A percentile compares a stretch with the other conserved stretches of the same genome.
These are phyloP conservation scores for Toxicodendron radicans DNA, from an alignment of 345 rosid genomes.

Conservation along the genomic window DNA sequence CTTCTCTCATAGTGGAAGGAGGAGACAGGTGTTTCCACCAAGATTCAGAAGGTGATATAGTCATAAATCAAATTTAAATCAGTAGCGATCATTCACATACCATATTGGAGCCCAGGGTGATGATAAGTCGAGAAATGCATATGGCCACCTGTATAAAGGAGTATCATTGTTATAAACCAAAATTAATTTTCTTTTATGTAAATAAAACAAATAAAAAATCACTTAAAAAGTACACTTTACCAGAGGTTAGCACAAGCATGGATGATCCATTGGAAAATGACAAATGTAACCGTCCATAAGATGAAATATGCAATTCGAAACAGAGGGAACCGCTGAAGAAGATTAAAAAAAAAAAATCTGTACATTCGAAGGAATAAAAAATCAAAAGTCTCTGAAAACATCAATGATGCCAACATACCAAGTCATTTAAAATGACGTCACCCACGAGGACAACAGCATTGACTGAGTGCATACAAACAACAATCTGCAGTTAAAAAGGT, in stretches of 20 bases:
- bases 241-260: slow-evolving; percentile 78
- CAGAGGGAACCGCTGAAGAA: slow-evolving; percentile 75
- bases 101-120: slow-evolving; percentile 73
- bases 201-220: background rate
- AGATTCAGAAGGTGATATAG: background rate
- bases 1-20: background rate
- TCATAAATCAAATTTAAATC: background rate
- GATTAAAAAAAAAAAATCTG: background rate
- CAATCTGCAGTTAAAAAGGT: slow-evolving; percentile 52
- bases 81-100: slow-evolving; percentile 35
- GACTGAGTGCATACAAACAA: slow-evolving; percentile 75
- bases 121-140: slow-evolving; percentile 83
- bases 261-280: slow-evolving; percentile 85
- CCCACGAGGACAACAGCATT: slow-evolving; percentile 80
- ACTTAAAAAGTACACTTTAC: slow-evolving; percentile 33
- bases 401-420: slow-evolving; percentile 48
- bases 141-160: slow-evolving; percentile 84
- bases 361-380: background rate
- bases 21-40: background rate
- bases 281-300: slow-evolving; percentile 68
- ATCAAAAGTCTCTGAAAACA: background rate
- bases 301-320: slow-evolving; percentile 77
- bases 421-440: slow-evolving; percentile 63
- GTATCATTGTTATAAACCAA: slow-evolving; percentile 8
- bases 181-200: background rate